Base-by-base conservation (phyloP, 2,329 filamentous ascomycete genomes). In the Cephalotrichum gorgonifer region DNA sequence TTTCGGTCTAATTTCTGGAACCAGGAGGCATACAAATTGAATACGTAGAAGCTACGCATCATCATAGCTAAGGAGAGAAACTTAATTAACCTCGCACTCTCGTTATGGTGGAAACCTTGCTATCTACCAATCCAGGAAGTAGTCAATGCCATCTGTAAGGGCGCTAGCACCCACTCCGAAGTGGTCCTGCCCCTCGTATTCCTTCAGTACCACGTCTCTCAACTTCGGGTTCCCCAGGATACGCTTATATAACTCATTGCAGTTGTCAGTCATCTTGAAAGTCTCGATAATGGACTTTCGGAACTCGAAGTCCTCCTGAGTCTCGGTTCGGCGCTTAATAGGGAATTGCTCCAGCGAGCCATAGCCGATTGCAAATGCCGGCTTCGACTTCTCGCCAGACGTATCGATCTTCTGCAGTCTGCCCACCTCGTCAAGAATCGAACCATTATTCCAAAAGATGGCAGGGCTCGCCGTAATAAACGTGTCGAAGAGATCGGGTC, bases 381-480 rank as follows among this genome's bases (percentile, higher is more conserved):
- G 56, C 0, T 55, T 52, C 3, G 58, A 57, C 3, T 52, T 47
- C 17, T 51, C 42, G 0, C 49, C 47, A 3, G 48, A 47, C 15
- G 53, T 44, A 1, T 49, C 48, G 3, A 51, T 44, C 12, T 57
- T 53, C n/a, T 68, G 64, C 2, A 46, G 27, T 1, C 53, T 38
- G 45, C 65, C 54, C 28, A 61, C 60, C 27, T 65, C 60, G 3
- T 54, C 53, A 4, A 68, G 51, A 15, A 75, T 60, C 47, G 65
- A 72, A 1, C 61, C 54, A 15, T 68, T 55, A 53, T 73, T 73
- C 67, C 70, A 76, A 64, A 64, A 73, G 6, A 73, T 66, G 0
- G 66, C 67, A 0, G 71, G 72, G 26, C 71, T 75, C 5, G 65
- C 68, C 2, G 66, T 65, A 14, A 74, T 62, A 51, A 67, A 72